Conservation (phyloP, 768 basidiomycete species). For the Termitomyces sp. region DNA sequence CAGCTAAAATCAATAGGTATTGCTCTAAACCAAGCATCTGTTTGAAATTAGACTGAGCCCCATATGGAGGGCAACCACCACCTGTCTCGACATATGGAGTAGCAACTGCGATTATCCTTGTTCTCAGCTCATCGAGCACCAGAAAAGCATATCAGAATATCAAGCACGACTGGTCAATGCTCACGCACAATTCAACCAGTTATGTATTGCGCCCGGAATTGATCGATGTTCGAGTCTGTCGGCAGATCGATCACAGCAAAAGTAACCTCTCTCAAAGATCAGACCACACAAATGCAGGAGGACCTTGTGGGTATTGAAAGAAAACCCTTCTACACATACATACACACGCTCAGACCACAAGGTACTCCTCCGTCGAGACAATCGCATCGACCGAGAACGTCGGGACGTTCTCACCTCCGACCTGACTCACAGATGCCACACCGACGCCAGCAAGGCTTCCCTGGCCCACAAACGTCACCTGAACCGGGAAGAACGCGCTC, state of each 20-base stretch:
- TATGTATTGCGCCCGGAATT: no score
- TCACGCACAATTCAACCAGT: background rate
- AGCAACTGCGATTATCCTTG: no score
- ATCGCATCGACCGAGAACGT: slow-evolving; percentile 50
- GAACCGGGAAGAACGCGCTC: slow-evolving; percentile 89
- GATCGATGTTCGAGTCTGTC: background rate
- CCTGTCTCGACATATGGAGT: no score
- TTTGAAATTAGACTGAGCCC: no score
- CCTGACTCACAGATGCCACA: slow-evolving; percentile 51
- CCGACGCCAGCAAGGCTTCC: slow-evolving; percentile 77
- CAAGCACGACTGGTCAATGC: no score
- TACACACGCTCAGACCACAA: slow-evolving; percentile 36
- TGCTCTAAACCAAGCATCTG: no score
- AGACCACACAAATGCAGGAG: no score
- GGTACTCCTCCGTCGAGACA: slow-evolving; percentile 50
- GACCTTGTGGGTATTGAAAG: background rate
- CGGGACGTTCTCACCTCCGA: slow-evolving; percentile 34
- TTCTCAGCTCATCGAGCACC: no score
- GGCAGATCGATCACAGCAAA: background rate
- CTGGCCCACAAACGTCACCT: slow-evolving; percentile 72
- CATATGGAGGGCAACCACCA: no score
- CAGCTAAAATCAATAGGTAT: no score
- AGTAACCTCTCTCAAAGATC: background rate
- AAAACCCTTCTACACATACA: background rate
- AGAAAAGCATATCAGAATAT: no score